Base-by-base conservation (phyloP, 495 filamentous ascomycete genomes). In the Hypoxylon trugodes region DNA sequence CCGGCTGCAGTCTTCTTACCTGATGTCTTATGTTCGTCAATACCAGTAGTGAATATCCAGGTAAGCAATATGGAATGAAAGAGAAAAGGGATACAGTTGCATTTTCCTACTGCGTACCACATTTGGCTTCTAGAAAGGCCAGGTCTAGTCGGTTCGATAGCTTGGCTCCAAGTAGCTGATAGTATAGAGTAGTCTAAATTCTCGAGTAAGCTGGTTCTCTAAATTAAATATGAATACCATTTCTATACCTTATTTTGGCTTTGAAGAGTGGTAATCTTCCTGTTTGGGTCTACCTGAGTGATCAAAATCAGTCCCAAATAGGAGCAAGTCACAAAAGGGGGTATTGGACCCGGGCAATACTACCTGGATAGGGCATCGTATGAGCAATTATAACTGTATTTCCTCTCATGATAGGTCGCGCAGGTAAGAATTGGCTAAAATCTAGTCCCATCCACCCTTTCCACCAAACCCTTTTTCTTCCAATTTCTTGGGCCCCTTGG, bases 401-500 rank as follows among this genome's bases (percentile, higher is more conserved):
- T 10, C 19, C 37, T 24, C 9, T 46, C 28, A 16, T 35, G 12
- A 25, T 43, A 40, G 24, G 37, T 40, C 22, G 32, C 25, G 19
- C 37, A 26, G 25, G 13, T 42, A 50, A 13, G 37, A 25, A 50
- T 30, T 13, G 15, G 18, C 6, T 15, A 6, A 19, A 15, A 19
- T 41, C 21, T 53, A 66, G 16, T 66, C 63, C 63, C 63, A 66
- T 30, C 50, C 21, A 19, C 63, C 63, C 24, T 66, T 66, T 19
- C 63, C 63, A 12, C 51, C 63, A 40, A 66, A 66, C 7, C 57
- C 46, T 47, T 61, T 66, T 45, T 66, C 63, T 36, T 72, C 70
- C 38, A 72, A 47, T 50, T 70, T 72, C 56, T 66, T 73, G 16
- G 69, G 70, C 0, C 77, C 76, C 32, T 75, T 75, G 26, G 53